Evolutionary conservation across 352 stramenopile species (phyloP).

Genomic region (Phytophthora uliginosa): DNA sequence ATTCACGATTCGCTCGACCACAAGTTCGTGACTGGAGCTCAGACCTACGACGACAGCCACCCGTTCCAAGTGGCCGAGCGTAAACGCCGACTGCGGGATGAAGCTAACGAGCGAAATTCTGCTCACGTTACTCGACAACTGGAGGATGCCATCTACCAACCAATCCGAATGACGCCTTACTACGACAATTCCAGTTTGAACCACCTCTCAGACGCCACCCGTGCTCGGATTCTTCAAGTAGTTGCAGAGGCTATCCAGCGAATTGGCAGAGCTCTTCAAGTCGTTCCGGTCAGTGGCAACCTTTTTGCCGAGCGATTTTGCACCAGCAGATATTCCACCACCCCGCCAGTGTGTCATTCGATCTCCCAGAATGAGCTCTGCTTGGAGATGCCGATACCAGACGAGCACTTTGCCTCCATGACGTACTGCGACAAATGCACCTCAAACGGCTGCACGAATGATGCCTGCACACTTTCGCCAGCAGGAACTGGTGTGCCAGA

Average conservation of each 20-base stretch:
- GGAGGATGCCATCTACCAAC: conserved; percentile 38
- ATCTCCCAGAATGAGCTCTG: conserved; percentile 60
- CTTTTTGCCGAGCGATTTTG: conserved; percentile 68
- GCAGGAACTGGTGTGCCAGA: conserved; percentile 48
- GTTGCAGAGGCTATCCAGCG: conserved; percentile 64
- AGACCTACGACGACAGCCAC: conserved; percentile 32
- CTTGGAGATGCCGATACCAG: conserved; percentile 79
- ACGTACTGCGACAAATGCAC: conserved; percentile 54
- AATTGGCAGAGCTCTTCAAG: conserved; percentile 52
- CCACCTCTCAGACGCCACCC: conserved; percentile 41
- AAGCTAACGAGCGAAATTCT: conserved; percentile 4
- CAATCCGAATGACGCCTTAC: conserved; percentile 76
- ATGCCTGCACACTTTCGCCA: conserved; percentile 38
- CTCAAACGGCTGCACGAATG: conserved; percentile 41
- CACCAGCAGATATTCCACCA: conserved; percentile 51
- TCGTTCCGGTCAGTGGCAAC: conserved; percentile 75
- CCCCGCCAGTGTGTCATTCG: conserved; percentile 56
- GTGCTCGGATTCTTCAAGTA: conserved; percentile 54
- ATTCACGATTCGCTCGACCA: conserved; percentile 46
- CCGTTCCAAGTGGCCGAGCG: conserved; percentile 29
- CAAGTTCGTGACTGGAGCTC: conserved; percentile 14
- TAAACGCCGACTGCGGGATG: conserved; percentile 9
- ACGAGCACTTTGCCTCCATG: conserved; percentile 56
- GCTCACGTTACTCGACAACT: conserved; percentile 16
- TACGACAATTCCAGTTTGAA: conserved; percentile 68